Base-by-base conservation (phyloP, 2,329 filamentous ascomycete species). In the Beauveria caledonica region DNA sequence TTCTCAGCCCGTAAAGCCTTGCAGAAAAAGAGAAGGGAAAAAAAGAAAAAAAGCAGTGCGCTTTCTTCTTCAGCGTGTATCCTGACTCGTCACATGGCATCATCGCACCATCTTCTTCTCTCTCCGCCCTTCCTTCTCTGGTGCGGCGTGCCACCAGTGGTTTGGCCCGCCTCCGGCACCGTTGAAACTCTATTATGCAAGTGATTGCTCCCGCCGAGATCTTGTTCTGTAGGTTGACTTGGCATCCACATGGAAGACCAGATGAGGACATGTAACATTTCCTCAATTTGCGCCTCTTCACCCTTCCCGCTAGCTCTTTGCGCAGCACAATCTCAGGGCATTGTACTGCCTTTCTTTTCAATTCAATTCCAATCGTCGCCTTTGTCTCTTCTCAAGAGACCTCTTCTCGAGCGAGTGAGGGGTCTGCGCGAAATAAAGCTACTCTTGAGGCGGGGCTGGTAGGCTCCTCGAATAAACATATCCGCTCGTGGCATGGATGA, bases 41-140 rank as follows among this genome's bases (percentile, higher is more conserved):
- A 52, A 58, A 19, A 52, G 10, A 33, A 13, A 58, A 58, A 9
- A 3, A 4, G 33, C 17, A 25, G 25, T 9, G 13, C 33, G 17
- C 33, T 33, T 42, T 15, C 11, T 33, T 49, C 9, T 25, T 51
- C 17, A 29, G 8, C 5, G 9, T 36, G 25, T 19, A 23, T 36
- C n/a, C 39, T 59, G 57, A 59, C 57, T 52, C 50, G 49, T 59
- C 57, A 59, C 23, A 52, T 46, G 48, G 48, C 49, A n/a, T n/a
- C n/a, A n/a, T 46, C 27, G 27, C 13, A 49, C n/a, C 42, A 17
- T 49, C 21, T 54, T 19, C 40, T 33, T 25, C 19, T 9, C 10
- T 51, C 11, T 36, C 33, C 51, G 5, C 29, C 11, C 46, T 33
- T 49, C 19, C 13, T 42, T 23, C 19, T 17, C 15, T 49, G 10